Percentiles rank a stretch among this genome's conserved stretches.
Evolutionary conservation across 1,284 basidiomycete genomes (phyloP).

Genomic region (Ceratobasidium sp.): DNA sequence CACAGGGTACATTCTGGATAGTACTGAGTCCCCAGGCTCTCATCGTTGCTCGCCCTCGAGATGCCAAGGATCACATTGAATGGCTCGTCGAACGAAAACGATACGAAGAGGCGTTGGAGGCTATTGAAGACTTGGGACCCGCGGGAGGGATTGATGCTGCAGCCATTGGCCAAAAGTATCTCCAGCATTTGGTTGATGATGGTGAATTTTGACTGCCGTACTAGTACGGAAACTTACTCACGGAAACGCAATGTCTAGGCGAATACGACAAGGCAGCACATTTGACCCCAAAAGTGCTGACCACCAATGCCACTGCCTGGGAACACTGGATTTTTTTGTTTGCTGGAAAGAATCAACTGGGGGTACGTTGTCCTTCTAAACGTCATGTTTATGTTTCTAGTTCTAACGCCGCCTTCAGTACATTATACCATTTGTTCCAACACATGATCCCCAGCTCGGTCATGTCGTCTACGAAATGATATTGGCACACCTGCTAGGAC

Average conservation of each 20-base stretch:
- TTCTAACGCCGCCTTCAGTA: constrained; percentile 58
- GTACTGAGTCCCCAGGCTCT: constrained; percentile 89
- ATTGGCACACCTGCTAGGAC: constrained; percentile 83
- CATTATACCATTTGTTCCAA: constrained; percentile 92
- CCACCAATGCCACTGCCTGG: constrained; percentile 83
- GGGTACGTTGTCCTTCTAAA: constrained; percentile 59
- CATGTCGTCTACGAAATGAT: constrained; percentile 96
- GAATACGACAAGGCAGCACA: constrained; percentile 86
- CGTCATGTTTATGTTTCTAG: constrained; percentile 8
- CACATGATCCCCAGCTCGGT: constrained; percentile 79
- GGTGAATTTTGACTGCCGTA: constrained; percentile 60
- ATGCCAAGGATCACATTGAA: constrained; percentile 88
- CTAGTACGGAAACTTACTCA: neutral
- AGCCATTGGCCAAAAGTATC: constrained; percentile 84
- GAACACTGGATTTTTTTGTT: constrained; percentile 96
- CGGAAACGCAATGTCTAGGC: constrained; percentile 58
- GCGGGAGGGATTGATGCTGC: constrained; percentile 62
- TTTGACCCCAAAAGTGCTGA: constrained; percentile 89
- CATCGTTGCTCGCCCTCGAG: constrained; percentile 85
- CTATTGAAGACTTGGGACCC: constrained; percentile 75
- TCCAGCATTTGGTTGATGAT: constrained; percentile 80
- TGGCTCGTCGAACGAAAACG: constrained; percentile 90
- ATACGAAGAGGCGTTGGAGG: constrained; percentile 90
- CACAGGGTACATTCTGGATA: constrained; percentile 66
- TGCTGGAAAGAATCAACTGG: constrained; percentile 82